phyloP scores from a whole-genome alignment of 1,284 basidiomycete species.

The Leccinum pachyderme region DNA sequence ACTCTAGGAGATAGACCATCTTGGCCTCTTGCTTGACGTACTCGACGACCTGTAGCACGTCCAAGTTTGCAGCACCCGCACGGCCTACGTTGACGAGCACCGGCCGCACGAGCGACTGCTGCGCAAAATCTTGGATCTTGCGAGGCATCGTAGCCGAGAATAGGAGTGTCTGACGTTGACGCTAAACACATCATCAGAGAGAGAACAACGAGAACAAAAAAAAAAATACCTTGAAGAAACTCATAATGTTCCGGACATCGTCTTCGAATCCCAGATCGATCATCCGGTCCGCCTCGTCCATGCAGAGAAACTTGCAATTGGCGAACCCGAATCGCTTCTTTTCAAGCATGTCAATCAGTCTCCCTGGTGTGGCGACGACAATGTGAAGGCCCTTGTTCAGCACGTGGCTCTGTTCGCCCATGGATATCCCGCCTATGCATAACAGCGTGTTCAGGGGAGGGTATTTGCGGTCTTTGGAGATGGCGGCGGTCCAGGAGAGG shows the following conservation, averaged over 20 bases:
- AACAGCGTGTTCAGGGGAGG: constrained; percentile 86
- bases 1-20: constrained; percentile 98
- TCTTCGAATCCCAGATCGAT: constrained; percentile 99
- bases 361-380: constrained; percentile 94
- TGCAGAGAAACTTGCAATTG: constrained; percentile 91
- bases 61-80: constrained; percentile 95
- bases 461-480: constrained; percentile 79
- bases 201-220: constrained; percentile 13
- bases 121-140: constrained; percentile 98
- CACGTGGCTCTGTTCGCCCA: constrained; percentile 93
- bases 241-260: constrained; percentile 98
- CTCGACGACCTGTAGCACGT: constrained; percentile 96
- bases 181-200: constrained; percentile 33
- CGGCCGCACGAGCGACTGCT: constrained; percentile 90
- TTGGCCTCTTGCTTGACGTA: constrained; percentile 99
- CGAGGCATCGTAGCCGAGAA: constrained; percentile 99
- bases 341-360: constrained; percentile 96
- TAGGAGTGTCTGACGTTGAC: constrained; percentile 94
- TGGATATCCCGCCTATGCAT: constrained; percentile 97
- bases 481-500: constrained; percentile 77
- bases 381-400: constrained; percentile 91
- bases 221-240: constrained; percentile 81
- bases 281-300: constrained; percentile 99
- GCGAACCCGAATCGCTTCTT: constrained; percentile 91
- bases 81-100: constrained; percentile 97